These are phyloP conservation scores for Avena insularis DNA, from an alignment of 176 grass and related monocot species.

Conservation along the genomic window DNA sequence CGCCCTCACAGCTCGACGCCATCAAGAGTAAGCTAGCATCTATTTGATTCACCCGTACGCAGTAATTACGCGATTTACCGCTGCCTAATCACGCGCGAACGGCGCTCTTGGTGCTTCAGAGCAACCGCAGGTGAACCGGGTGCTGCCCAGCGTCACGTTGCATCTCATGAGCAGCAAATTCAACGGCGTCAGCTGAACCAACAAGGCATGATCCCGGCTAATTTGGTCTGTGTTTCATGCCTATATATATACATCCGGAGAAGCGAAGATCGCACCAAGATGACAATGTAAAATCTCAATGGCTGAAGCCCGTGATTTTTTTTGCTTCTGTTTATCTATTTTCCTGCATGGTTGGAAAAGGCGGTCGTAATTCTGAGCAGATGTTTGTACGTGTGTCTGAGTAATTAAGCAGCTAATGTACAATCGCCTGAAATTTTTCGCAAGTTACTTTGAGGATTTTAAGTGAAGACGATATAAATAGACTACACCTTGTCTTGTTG, in stretches of 20 bases:
- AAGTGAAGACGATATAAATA: not conserved
- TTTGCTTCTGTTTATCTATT: too few relatives aligned
- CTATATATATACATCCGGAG: not conserved
- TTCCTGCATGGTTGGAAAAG: not conserved
- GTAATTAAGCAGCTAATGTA: not conserved
- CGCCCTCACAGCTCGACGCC: conserved; percentile 64
- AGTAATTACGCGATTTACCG: not conserved
- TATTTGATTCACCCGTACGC: too few relatives aligned
- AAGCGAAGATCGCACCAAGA: not conserved
- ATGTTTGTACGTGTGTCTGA: not conserved
- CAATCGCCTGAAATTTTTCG: not conserved
- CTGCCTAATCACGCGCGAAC: not conserved
- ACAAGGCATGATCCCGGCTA: not conserved
- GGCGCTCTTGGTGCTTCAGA: conserved; percentile 26
- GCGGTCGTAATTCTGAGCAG: not conserved
- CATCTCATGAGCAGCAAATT: conserved; percentile 56
- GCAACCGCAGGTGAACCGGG: conserved; percentile 66
- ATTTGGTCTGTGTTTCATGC: too few relatives aligned
- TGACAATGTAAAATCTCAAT: not conserved
- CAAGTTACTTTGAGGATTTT: not conserved
- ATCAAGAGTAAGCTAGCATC: conserved; percentile 57
- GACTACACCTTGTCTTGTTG: not conserved
- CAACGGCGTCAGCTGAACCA: conserved; percentile 29
- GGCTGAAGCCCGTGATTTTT: not conserved
- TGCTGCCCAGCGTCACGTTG: conserved; percentile 49